phyloP scores from a whole-genome alignment of 2,329 filamentous ascomycete genomes.

The Ploettnerulaceae sp. region DNA sequence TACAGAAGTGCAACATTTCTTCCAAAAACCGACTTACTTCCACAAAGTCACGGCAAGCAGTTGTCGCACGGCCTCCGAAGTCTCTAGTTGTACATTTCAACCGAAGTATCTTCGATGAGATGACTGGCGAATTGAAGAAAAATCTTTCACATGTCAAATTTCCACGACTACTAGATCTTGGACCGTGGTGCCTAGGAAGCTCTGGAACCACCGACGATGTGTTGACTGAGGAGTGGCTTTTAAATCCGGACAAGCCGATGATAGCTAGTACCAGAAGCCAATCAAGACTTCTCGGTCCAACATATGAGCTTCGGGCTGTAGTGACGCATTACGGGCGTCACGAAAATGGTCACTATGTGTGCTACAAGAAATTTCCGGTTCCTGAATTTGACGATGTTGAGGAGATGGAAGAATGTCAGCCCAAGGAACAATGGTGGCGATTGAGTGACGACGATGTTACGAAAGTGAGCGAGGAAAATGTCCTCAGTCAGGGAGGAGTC shows the following conservation, averaged over 20 bases:
- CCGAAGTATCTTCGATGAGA: slow-evolving; percentile 83
- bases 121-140: slow-evolving; percentile 73
- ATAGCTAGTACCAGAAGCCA: slow-evolving; percentile 50
- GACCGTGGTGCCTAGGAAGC: slow-evolving; percentile 78
- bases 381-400: slow-evolving; percentile 26
- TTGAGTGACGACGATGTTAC: slow-evolving; percentile 85
- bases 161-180: slow-evolving; percentile 67
- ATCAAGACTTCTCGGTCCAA: slow-evolving; percentile 50
- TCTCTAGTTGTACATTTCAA: slow-evolving; percentile 86
- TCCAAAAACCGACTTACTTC: slow-evolving; percentile 65
- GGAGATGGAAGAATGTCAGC: slow-evolving; percentile 17
- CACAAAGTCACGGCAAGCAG: slow-evolving; percentile 86
- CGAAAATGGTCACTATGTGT: slow-evolving; percentile 94
- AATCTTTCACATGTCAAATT: slow-evolving; percentile 78
- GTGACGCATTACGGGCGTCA: slow-evolving; percentile 87
- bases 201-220: slow-evolving; percentile 25
- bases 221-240: slow-evolving; percentile 61
- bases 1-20: slow-evolving; percentile 59
- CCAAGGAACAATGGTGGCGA: slow-evolving; percentile 68
- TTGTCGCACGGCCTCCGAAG: slow-evolving; percentile 75
- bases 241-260: slow-evolving; percentile 68
- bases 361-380: slow-evolving; percentile 67
- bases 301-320: slow-evolving; percentile 77
- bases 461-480: slow-evolving; percentile 65
- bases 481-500: slow-evolving; percentile 70